Evolutionary conservation across 164 flowering plant genomes (phyloP).

Genomic region (Hamamelis virginiana): DNA sequence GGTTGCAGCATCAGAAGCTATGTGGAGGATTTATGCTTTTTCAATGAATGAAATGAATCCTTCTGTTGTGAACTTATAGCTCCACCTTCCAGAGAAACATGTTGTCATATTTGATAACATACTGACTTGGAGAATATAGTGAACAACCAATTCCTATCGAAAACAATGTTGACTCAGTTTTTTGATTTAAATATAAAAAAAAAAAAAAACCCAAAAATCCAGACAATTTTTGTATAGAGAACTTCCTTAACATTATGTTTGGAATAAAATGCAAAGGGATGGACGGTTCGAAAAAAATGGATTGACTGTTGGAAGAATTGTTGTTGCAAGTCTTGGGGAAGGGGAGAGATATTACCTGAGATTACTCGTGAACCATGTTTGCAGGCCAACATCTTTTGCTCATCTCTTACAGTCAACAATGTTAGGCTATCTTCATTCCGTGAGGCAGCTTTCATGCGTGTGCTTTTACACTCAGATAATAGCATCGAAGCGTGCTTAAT

Average conservation of each 20-base stretch:
- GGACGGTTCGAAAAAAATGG: not conserved
- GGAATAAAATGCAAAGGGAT: constrained; percentile 1
- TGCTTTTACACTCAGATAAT: no score
- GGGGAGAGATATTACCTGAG: constrained; percentile 13
- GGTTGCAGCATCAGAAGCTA: no score
- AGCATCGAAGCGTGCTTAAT: no score
- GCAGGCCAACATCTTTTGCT: not conserved
- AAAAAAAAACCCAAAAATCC: not conserved
- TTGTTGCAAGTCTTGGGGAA: not conserved
- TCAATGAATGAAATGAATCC: no score
- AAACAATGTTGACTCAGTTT: not conserved
- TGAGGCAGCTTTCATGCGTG: no score
- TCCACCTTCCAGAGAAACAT: no score
- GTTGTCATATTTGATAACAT: no score
- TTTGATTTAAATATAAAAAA: no score
- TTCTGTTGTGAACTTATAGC: no score
- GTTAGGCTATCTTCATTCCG: no score
- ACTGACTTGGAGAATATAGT: not conserved
- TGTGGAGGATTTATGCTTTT: no score
- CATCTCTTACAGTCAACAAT: constrained; percentile 3
- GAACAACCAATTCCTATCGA: not conserved
- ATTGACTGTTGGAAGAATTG: not conserved
- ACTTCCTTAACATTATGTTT: constrained; percentile 12
- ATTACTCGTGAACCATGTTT: constrained; percentile 3
- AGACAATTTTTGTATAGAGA: constrained; percentile 8